These are phyloP conservation scores for Saturnispora diversa DNA, from an alignment of 805 yeast species.

Conservation along the genomic window DNA sequence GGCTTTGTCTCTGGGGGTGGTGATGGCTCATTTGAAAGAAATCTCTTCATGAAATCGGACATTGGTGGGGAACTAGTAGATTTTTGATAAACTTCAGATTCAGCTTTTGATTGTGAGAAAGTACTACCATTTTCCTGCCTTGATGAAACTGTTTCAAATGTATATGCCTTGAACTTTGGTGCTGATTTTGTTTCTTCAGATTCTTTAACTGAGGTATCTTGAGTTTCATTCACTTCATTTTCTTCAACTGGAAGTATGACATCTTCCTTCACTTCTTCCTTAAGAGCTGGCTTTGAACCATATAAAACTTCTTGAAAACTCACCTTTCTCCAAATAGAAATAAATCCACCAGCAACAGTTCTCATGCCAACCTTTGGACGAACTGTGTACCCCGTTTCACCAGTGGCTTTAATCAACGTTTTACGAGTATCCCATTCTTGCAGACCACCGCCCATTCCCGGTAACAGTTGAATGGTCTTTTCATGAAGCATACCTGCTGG, in stretches of 20 bases:
- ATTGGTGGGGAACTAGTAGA: background rate
- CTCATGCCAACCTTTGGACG: conserved; percentile 43
- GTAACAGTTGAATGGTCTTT: conserved; percentile 35
- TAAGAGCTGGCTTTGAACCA: conserved; percentile 5
- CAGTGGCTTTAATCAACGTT: conserved; percentile 33
- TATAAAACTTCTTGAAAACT: conserved; percentile 11
- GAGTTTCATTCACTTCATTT: background rate
- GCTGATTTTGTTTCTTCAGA: background rate
- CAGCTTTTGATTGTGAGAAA: too few relatives aligned
- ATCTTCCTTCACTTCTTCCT: background rate
- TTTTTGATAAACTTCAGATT: background rate
- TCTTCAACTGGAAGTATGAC: too few relatives aligned
- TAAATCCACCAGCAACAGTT: conserved; percentile 45
- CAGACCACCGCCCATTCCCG: conserved; percentile 45
- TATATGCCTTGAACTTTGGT: conserved; percentile 7
- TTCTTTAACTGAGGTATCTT: background rate
- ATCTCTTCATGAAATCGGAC: conserved; percentile 8
- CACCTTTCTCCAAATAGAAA: conserved; percentile 35
- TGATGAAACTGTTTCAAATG: conserved; percentile 4
- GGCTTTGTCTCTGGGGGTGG: conserved; percentile 5
- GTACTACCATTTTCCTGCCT: background rate
- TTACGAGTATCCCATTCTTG: conserved; percentile 44
- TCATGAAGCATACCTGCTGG: conserved; percentile 16
- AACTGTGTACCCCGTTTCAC: conserved; percentile 36
- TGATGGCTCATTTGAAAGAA: conserved; percentile 9